Conservation (phyloP, 78 protist species). For the Speleostelium caveatum region DNA sequence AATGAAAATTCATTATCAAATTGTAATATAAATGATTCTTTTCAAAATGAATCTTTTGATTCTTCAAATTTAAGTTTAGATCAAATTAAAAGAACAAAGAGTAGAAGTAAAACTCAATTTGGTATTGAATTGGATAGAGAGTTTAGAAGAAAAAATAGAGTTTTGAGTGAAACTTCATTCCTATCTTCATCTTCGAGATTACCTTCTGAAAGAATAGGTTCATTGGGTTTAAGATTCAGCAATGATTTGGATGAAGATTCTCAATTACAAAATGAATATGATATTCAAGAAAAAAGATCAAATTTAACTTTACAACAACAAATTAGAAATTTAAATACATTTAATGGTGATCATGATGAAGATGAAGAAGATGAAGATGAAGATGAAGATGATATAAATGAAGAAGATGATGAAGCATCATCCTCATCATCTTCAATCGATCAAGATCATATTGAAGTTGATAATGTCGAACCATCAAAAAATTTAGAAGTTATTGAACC, state of each 20-base stretch:
- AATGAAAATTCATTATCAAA: not conserved
- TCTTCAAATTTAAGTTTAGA: too few relatives aligned
- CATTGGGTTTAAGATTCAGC: constrained; percentile 7
- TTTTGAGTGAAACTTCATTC: not conserved
- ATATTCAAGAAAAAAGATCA: constrained; percentile 1
- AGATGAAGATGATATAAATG: not conserved
- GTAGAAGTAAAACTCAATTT: not conserved
- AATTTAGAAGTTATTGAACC: not conserved
- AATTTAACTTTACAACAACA: not conserved
- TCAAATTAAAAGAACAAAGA: too few relatives aligned
- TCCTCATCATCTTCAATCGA: constrained; percentile 1
- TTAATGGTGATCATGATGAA: not conserved
- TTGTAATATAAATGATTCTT: not conserved
- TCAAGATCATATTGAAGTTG: too few relatives aligned
- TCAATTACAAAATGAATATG: constrained; percentile 39
- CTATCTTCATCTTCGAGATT: constrained; percentile 16
- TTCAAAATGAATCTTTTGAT: not conserved
- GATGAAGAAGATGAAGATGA: not conserved
- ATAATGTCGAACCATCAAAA: too few relatives aligned
- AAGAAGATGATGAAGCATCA: not conserved
- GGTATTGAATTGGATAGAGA: not conserved
- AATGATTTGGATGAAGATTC: constrained; percentile 19
- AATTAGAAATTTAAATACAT: too few relatives aligned
- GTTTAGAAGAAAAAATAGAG: not conserved
- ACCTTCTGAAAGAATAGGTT: constrained; percentile 38